Base-by-base conservation (phyloP, 2,329 filamentous ascomycete genomes). In the Tolypocladium pustulatum region DNA sequence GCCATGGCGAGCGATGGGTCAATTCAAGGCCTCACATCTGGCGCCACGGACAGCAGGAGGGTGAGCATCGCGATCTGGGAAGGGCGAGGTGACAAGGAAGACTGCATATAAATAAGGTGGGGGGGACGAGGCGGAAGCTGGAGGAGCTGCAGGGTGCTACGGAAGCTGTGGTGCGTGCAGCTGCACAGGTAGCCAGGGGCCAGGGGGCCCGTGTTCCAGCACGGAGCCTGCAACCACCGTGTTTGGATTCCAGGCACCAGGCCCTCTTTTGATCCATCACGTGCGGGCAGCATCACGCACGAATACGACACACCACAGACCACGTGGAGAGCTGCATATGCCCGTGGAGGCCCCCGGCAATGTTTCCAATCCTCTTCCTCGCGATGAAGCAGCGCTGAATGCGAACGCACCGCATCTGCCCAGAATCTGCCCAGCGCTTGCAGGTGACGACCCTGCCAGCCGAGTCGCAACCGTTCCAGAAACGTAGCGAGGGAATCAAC, bases 1-100 rank as follows among this genome's bases (percentile, higher is more conserved):
- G 66, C 61, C 67, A 70, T 68, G 53, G 51, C 43, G 34, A 36
- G 43, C 17, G 32, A 53, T 34, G 49, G 30, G 49, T 53, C 32
- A 17, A 10, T 40, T 17, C n/a, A 57, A 38, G 17, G 54, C 57
- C 36, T 58, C 32, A 51, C 34, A 37, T 32, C 27, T 32, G 37
- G 55, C 49, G 30, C 20, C 30, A 20, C 10, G 36, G 49, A 36
- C 49, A 34, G 20, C 30, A 2, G 20, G 12, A n/a, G 20, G 20
- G 20, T 36, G 49, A 22, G 30, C 49, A 53, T 53, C 22, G 49
- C 49, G 20, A 20, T 15, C 5, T 10, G 30, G 20, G 20, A 53
- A 53, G 49, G 49, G 46, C 2, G 49, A 34, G 49, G 30, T 53
- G 30, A 34, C 8, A 15, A 34, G 30, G 49, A 13, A 36, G 49